phyloP scores from a whole-genome alignment of 2,329 filamentous ascomycete genomes.

The Biscogniauxia marginata region DNA sequence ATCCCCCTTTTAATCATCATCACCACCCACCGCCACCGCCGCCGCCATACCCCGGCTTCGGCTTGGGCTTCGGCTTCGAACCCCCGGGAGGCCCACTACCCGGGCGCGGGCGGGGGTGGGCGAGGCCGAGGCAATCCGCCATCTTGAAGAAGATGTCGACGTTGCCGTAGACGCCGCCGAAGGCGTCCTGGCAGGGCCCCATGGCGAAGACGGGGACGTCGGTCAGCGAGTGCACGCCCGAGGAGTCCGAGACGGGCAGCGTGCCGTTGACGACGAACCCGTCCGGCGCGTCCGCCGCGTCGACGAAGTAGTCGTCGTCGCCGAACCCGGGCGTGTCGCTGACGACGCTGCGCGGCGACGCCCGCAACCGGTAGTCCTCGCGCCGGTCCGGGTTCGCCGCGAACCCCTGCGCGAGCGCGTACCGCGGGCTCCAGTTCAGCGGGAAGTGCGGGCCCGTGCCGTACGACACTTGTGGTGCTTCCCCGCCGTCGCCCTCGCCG shows the following conservation, averaged over 20 bases:
- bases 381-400: conserved; percentile 71
- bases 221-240: conserved; percentile 75
- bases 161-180: conserved; percentile 69
- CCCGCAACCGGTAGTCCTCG: conserved; percentile 73
- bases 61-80: no score
- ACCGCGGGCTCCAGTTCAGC: conserved; percentile 80
- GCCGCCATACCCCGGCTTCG: no score
- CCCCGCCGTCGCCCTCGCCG: no score
- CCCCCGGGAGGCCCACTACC: no score
- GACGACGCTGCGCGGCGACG: conserved; percentile 61
- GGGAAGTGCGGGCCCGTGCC: conserved; percentile 75
- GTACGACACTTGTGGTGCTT: no score
- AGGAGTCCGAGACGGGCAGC: conserved; percentile 57
- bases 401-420: conserved; percentile 73
- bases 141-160: conserved; percentile 76
- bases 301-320: conserved; percentile 60
- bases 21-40: no score
- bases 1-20: no score
- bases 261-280: conserved; percentile 78
- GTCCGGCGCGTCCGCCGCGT: conserved; percentile 61
- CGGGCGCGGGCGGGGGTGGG: no score
- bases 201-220: conserved; percentile 76
- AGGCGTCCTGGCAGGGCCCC: conserved; percentile 76
- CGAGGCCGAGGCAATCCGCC: conserved; percentile 65
- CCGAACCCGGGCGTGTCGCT: conserved; percentile 50